These are phyloP conservation scores for Paragyromitra xinjiangensis DNA, from an alignment of 495 filamentous ascomycete genomes.

Conservation along the genomic window DNA sequence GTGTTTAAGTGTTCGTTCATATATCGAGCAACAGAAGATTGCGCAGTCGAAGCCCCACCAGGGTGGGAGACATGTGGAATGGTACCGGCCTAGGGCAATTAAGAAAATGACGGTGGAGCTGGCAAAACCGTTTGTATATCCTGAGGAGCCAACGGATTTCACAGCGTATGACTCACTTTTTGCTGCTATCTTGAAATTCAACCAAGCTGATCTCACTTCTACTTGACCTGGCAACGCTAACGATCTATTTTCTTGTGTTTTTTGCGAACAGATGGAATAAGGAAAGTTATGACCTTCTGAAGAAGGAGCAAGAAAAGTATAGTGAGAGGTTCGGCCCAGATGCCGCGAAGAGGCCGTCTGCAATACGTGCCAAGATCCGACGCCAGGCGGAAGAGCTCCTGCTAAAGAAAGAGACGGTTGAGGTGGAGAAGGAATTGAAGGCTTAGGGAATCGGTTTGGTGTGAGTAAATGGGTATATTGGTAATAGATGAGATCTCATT, in stretches of 20 bases:
- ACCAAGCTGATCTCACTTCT: constrained; percentile 2
- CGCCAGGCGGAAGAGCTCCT: constrained; percentile 70
- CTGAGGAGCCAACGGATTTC: constrained; percentile 68
- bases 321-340: constrained; percentile 52
- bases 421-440: constrained; percentile 55
- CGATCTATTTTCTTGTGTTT: constrained; percentile 18
- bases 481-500: neutral
- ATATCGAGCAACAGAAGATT: constrained; percentile 74
- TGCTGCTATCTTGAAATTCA: neutral
- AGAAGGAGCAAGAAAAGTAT: constrained; percentile 57
- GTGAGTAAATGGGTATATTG: neutral
- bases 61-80: constrained; percentile 60
- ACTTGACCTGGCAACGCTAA: constrained; percentile 53
- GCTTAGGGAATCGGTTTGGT: constrained; percentile 14
- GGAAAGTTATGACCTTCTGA: constrained; percentile 60
- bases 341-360: constrained; percentile 57
- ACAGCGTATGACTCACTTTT: constrained; percentile 62
- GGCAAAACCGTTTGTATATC: constrained; percentile 83
- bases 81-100: constrained; percentile 69
- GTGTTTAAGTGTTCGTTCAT: constrained; percentile 76
- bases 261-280: constrained; percentile 64
- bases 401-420: constrained; percentile 56
- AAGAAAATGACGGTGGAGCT: constrained; percentile 95
- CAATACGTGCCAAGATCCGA: constrained; percentile 59
- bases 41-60: constrained; percentile 61